phyloP scores from a whole-genome alignment of 2,329 filamentous ascomycete species.

The Rhynchosporium secalis region DNA sequence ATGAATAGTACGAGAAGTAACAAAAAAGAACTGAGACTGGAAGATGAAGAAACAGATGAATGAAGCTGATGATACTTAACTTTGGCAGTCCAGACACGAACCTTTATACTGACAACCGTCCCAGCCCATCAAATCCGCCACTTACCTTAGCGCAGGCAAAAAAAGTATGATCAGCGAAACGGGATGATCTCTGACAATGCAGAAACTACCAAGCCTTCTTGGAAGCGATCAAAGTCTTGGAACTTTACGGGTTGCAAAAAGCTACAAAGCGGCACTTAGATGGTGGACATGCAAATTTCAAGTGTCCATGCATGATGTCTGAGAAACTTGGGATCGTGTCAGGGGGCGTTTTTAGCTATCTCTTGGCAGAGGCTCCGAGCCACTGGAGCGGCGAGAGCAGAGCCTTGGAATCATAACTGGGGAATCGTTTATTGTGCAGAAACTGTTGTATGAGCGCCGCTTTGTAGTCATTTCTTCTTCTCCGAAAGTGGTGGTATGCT shows the following conservation, averaged over 20 bases:
- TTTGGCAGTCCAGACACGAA: constrained; percentile 4
- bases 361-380: constrained; percentile 4
- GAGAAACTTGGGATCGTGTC: constrained; percentile 13
- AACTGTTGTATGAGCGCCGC: background rate
- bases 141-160: background rate
- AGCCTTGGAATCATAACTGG: background rate
- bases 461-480: background rate
- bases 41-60: constrained; percentile 12
- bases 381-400: background rate
- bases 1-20: constrained; percentile 11
- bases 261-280: background rate
- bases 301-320: constrained; percentile 5
- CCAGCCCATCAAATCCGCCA: constrained; percentile 1
- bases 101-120: constrained; percentile 9
- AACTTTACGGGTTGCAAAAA: background rate
- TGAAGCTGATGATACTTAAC: constrained; percentile 13
- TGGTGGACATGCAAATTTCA: background rate
- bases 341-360: constrained; percentile 8
- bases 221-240: constrained; percentile 10
- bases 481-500: background rate
- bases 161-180: constrained; percentile 5
- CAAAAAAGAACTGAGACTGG: background rate
- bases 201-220: constrained; percentile 11
- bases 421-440: background rate
- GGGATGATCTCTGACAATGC: constrained; percentile 9